Percentiles rank a stretch among this genome's conserved stretches.
Evolutionary conservation across 108 stramenopile species (phyloP).

Genomic region (Bacterosira constricta): DNA sequence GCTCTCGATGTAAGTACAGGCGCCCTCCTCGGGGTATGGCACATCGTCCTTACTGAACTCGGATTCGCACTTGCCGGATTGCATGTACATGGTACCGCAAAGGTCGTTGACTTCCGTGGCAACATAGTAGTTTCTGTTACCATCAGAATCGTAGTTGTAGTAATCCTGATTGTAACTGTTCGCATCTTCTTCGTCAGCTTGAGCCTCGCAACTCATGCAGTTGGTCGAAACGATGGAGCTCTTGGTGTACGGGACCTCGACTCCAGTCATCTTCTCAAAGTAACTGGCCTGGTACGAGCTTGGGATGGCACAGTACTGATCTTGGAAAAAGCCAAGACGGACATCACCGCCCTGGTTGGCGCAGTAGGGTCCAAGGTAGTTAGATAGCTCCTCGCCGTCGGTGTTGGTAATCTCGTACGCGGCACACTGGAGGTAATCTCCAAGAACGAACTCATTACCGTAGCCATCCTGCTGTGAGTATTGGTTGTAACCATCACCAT

Average conservation of each 20-base stretch:
- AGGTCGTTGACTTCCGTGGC: conserved; percentile 56
- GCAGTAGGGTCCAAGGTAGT: conserved; percentile 90
- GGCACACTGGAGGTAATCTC: conserved; percentile 42
- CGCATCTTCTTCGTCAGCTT: conserved; percentile 22
- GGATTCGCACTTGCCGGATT: conserved; percentile 83
- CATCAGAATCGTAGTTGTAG: conserved; percentile 48
- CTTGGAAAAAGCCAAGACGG: conserved; percentile 79
- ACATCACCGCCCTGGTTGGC: conserved; percentile 83
- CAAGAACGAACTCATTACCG: conserved; percentile 14
- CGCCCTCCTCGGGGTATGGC: conserved; percentile 78
- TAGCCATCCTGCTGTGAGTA: conserved; percentile 8
- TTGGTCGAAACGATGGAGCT: conserved; percentile 56
- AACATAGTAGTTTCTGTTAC: conserved; percentile 49
- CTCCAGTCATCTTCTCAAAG: conserved; percentile 38
- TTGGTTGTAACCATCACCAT: conserved; percentile 33
- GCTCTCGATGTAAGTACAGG: conserved; percentile 84
- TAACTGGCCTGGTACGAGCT: conserved; percentile 51
- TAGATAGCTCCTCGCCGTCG: conserved; percentile 42
- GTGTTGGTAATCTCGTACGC: conserved; percentile 28
- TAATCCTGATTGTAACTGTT: conserved; percentile 24
- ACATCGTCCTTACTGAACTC: conserved; percentile 54
- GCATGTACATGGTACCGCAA: conserved; percentile 67
- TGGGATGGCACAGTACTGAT: conserved; percentile 74
- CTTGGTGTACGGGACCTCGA: conserved; percentile 66
- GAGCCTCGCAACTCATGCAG: conserved; percentile 53